phyloP scores from a whole-genome alignment of 441 rosid species.

The Croton setiger region DNA sequence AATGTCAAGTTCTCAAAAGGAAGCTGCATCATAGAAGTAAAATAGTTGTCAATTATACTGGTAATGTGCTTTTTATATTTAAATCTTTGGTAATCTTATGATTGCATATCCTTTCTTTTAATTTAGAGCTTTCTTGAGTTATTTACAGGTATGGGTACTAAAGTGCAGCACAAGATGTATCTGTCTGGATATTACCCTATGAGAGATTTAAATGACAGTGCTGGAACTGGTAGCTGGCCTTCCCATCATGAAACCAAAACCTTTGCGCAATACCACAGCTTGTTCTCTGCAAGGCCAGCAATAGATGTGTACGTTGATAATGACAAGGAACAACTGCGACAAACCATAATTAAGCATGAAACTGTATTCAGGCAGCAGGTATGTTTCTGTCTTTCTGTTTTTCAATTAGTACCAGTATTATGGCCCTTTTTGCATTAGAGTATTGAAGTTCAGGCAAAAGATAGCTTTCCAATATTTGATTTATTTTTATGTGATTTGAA shows the following conservation, averaged over 20 bases:
- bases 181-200: conserved; percentile 34
- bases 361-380: conserved; percentile 50
- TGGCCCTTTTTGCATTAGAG: not conserved
- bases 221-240: conserved; percentile 32
- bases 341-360: conserved; percentile 48
- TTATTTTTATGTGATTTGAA: conserved; percentile 6
- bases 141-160: conserved; percentile 42
- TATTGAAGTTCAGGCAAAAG: not conserved
- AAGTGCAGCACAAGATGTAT: conserved; percentile 43
- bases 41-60: not conserved
- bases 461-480: conserved; percentile 8
- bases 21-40: not conserved
- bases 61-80: not conserved
- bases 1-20: not conserved
- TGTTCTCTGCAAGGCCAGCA: conserved; percentile 24
- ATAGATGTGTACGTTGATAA: conserved; percentile 21
- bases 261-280: conserved; percentile 25
- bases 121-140: conserved; percentile 7
- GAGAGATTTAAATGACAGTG: conserved; percentile 30
- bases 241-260: conserved; percentile 27
- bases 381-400: not conserved
- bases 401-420: not conserved
- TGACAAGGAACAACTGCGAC: conserved; percentile 40
- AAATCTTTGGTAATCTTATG: not conserved
- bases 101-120: not conserved